Base-by-base conservation (phyloP, 768 basidiomycete species). In the Gautieria morchelliformis region DNA sequence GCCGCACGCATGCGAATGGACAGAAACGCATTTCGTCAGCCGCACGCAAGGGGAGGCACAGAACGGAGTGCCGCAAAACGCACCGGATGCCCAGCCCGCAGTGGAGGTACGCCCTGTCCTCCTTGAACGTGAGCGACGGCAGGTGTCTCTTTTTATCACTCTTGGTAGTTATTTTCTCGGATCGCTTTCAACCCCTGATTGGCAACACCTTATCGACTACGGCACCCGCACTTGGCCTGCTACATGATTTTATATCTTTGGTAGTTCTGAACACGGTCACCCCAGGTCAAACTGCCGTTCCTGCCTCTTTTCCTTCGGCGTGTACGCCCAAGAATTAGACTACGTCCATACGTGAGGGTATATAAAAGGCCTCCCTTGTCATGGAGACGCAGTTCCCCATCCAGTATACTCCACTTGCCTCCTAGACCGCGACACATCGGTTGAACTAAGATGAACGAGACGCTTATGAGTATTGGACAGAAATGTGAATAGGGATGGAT, bases 61-160 rank as follows among this genome's bases (percentile, higher is more conserved):
- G 52, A 46, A 49, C 56, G 15, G 27, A 42, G 51, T 24, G 20
- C 53, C 15, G 32, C 12, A 2, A 8, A 22, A 6, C 68, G 58
- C 65, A 82, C 82, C 83, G 71, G 53, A 85, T 83, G 5, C 85
- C 86, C 59, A 88, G 76, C 15, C 86, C 85, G 67, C 85, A 81
- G 49, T 83, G 74, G 59, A 87, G 71, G 80, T 84, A 88, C 59
- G 84, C 83, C 33, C 83, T 73, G 65, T 87, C 85, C 63, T 88
- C 85, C 45, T 79, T 78, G 76, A 82, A 87, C 58, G 76, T 79
- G 58, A 78, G 79, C 58, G 79, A 78, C 3, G 55, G 55, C 3
- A n/a, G n/a, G 20, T 14, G 8, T 22, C 17, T 44, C 42, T n/a
- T 17, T 44, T 5, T 44, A 17, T 44, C 17, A n/a, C 7, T 17